Conservation (phyloP, 2,329 filamentous ascomycete species). For the Cladosporium sp. region DNA sequence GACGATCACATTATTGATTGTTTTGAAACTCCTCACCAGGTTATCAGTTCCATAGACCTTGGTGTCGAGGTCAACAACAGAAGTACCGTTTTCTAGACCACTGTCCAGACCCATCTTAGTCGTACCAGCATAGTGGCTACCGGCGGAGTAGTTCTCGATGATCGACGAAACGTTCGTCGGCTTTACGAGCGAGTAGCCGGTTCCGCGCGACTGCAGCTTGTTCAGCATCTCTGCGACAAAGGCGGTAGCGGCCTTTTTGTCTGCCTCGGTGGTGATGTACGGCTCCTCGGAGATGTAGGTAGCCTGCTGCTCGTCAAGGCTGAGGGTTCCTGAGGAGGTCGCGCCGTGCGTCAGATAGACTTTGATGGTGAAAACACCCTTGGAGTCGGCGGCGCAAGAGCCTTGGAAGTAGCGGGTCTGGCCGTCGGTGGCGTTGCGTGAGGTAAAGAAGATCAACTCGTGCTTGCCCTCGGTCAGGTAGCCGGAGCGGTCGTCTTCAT, state of each 20-base stretch:
- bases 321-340: constrained; percentile 54
- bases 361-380: constrained; percentile 45
- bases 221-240: constrained; percentile 58
- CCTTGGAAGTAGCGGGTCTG: constrained; percentile 57
- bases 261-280: constrained; percentile 52
- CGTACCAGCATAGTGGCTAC: constrained; percentile 42
- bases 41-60: constrained; percentile 58
- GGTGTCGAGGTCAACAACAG: constrained; percentile 46
- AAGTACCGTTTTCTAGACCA: constrained; percentile 34
- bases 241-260: constrained; percentile 55
- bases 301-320: constrained; percentile 51
- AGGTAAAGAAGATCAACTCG: constrained; percentile 58
- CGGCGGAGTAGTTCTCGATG: constrained; percentile 47
- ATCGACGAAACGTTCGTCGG: constrained; percentile 48
- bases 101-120: constrained; percentile 38
- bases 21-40: constrained; percentile 54
- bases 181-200: constrained; percentile 50
- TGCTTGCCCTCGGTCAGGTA: constrained; percentile 59
- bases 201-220: constrained; percentile 48
- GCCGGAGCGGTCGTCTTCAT: constrained; percentile 49
- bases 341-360: constrained; percentile 58
- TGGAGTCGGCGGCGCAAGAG: constrained; percentile 58
- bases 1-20: constrained; percentile 59
- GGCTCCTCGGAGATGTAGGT: constrained; percentile 56
- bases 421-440: constrained; percentile 52